Base-by-base conservation (phyloP, 805 yeast species). In the Ogataea paraovalis region DNA sequence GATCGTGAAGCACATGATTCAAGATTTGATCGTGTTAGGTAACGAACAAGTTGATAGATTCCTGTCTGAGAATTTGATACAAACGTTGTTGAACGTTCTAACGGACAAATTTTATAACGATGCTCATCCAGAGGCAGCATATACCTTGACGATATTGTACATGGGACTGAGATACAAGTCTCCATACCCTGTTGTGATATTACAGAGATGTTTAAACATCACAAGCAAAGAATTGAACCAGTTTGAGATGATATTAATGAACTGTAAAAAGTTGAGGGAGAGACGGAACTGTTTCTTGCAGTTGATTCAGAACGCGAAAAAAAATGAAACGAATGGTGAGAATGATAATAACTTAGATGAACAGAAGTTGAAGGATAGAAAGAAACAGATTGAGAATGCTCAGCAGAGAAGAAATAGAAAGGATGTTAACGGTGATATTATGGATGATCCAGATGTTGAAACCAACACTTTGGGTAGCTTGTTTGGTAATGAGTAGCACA, bases 101-200 rank as follows among this genome's bases (percentile, higher is more conserved):
- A 71, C 78, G 42, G 94, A 87, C 58, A 84, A 81, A 47, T 83
- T 87, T 51, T 88, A 87, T 64, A 79, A 78, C 40, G 99, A 92
- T 58, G 86, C 94, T 0, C 96, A 91, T 54, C 79, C 84, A 16
- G 99, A 92, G 63, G 96, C 95, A 1, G 91, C 95, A n/a, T 83
- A 87, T 48, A 87, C 95, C 1, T 75, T 92, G 49, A 85, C 96
- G 0, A 80, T 85, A 2, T 69, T 92, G 41, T 91, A 89, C 63
- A 78, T 88, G 58, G 80, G 85, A 8, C 72, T 88, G 56, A 74
- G 92, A 45, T 73, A 82, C 34, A 83, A 84, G 61, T 81, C 85
- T 50, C 78, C 81, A 49, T 79, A 80, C 61, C 90, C 92, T 6
- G 82, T 85, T 4, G 72, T 82, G 46, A 71, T 80, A 14, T 68